Percentiles rank a stretch among this genome's conserved stretches.
Conservation (phyloP, 2,329 filamentous ascomycete species). For the Aureobasidium sp. region DNA sequence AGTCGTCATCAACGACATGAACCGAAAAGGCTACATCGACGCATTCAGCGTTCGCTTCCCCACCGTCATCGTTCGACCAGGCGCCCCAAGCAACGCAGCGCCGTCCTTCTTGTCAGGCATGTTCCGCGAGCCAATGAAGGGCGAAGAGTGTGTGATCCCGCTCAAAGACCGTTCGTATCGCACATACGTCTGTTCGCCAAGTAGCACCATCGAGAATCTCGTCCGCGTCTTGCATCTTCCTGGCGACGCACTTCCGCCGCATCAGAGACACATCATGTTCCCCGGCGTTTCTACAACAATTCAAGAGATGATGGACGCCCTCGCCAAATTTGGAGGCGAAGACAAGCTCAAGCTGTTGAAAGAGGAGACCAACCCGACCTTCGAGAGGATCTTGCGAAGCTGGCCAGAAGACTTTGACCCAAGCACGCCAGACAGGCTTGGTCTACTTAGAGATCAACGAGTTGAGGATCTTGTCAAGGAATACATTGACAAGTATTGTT, state of each 20-base stretch:
- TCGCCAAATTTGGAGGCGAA: background rate
- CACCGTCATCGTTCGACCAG: background rate
- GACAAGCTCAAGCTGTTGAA: background rate
- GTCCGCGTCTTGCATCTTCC: background rate
- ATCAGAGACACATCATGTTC: background rate
- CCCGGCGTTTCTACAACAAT: background rate
- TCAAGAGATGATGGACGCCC: background rate
- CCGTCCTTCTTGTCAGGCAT: background rate
- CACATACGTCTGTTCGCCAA: background rate
- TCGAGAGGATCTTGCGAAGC: background rate
- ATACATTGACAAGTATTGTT: background rate
- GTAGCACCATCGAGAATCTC: background rate
- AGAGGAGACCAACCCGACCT: background rate
- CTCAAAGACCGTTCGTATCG: background rate
- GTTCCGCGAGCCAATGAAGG: background rate
- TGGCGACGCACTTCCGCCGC: background rate
- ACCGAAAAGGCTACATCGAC: background rate
- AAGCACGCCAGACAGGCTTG: background rate
- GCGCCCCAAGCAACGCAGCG: background rate
- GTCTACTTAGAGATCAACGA: background rate
- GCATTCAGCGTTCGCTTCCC: background rate
- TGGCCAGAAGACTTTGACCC: background rate
- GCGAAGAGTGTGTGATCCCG: background rate
- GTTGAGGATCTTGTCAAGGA: background rate
- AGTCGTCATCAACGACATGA: background rate